These are phyloP conservation scores for Leccinum rimulosum DNA, from an alignment of 768 basidiomycete species.

Conservation along the genomic window DNA sequence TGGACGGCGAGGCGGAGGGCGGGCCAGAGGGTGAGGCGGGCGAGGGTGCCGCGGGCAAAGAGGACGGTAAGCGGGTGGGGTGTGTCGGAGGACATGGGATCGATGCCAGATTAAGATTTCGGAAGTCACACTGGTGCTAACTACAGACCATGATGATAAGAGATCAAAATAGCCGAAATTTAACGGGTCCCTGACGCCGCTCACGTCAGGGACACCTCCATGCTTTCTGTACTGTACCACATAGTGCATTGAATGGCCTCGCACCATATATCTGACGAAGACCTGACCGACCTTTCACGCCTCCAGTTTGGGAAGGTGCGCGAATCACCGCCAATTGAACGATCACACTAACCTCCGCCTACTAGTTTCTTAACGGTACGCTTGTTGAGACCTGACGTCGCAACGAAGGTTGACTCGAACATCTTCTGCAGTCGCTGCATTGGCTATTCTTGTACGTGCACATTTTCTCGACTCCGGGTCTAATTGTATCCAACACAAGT, in stretches of 20 bases:
- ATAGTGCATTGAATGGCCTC: constrained; percentile 7
- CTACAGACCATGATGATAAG: too few species aligned
- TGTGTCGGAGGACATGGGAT: constrained; percentile 9
- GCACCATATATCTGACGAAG: background rate
- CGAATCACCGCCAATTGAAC: background rate
- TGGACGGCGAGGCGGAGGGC: constrained; percentile 84
- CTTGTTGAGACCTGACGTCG: background rate
- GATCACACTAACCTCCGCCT: background rate
- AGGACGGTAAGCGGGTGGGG: constrained; percentile 54
- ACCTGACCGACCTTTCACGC: constrained; percentile 11
- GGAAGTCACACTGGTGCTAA: too few species aligned
- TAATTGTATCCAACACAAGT: background rate
- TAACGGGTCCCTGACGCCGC: too few species aligned
- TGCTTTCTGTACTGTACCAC: background rate
- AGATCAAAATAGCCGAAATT: too few species aligned
- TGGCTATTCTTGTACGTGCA: constrained; percentile 17
- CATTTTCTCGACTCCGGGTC: background rate
- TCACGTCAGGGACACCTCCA: constrained; percentile 17
- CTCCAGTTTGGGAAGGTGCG: constrained; percentile 24
- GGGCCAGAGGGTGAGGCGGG: constrained; percentile 81
- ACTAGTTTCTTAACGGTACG: constrained; percentile 22
- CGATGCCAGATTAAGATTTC: too few species aligned
- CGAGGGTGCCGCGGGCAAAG: constrained; percentile 85
- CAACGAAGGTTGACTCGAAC: background rate
- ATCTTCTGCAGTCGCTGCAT: constrained; percentile 16